Evolutionary conservation across 768 basidiomycete species (phyloP), one percentile per base, ranked within the genome.

Genomic region (Plicaturopsis crispa): DNA sequence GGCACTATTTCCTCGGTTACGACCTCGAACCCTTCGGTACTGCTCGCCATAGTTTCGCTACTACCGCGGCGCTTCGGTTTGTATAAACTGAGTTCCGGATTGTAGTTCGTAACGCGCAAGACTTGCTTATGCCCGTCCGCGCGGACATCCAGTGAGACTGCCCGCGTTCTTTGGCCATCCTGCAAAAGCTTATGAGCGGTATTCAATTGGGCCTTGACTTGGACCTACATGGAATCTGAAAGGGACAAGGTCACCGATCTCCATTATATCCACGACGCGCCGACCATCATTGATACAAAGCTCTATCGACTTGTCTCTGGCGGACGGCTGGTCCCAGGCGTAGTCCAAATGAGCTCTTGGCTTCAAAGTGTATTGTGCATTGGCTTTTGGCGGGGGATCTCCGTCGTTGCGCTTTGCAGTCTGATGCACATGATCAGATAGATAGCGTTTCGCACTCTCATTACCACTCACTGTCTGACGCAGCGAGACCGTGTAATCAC

Each of bases 291-390:
- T 80, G 35, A 80, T 69, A 7, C 57, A 55, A 16, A 99, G 65
- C 24, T 77, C 56, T 18, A 99, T 65, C 46, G 78, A 80, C 62
- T 94, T 98, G 48, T 84, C 80, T 33, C 67, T 66, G 1, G 81
- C 80, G 3, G 91, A 86, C 5, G 96, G 96, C 42, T 72, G 78
- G 53, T 99, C 96, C 94, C 94, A 99, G 4, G 92, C 85, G 54
- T 97, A 99, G 22, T 74, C 63, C 32, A 72, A 55, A 12, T 63
- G 68, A 3, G 73, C 63, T 26, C 71, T 75, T 7, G 78, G 68
- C 4, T 60, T 51, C 3, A 93, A 55, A n/a, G 61, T 66, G 57
- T 92, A 91, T 10, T 48, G 49, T 18, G 63, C 61, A 31, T 59
- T 49, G 24, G 70, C 50, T 50, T 73, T 73, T 24, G 56, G 54